Conservation (phyloP, 768 basidiomycete species). For the Cubamyces lactineus region DNA sequence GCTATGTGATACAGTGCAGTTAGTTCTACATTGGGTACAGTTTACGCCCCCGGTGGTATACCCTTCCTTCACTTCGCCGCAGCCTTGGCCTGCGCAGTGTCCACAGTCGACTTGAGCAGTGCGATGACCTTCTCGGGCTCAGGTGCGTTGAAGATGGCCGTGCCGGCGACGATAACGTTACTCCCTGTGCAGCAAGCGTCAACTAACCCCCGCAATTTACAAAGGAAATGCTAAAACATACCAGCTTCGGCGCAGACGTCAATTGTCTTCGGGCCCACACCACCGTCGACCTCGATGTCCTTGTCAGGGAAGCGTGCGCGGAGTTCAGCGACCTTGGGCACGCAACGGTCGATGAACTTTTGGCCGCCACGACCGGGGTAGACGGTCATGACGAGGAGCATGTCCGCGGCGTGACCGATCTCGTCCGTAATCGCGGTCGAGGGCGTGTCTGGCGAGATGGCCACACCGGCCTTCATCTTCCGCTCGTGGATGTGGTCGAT, state of each 20-base stretch:
- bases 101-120: constrained; percentile 68
- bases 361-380: constrained; percentile 96
- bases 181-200: constrained; percentile 58
- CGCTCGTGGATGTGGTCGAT: constrained; percentile 81
- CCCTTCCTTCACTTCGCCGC: constrained; percentile 26
- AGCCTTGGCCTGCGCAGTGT: constrained; percentile 61
- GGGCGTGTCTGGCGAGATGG: constrained; percentile 95
- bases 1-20: constrained; percentile 21
- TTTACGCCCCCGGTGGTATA: background rate
- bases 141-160: constrained; percentile 87
- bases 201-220: background rate
- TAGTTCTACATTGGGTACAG: constrained; percentile 17
- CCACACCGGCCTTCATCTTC: constrained; percentile 92
- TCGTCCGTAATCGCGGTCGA: constrained; percentile 86
- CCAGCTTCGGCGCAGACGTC: constrained; percentile 89
- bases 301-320: constrained; percentile 89
- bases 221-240: constrained; percentile 35
- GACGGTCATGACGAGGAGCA: constrained; percentile 99
- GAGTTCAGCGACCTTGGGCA: constrained; percentile 91
- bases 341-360: constrained; percentile 91
- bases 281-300: constrained; percentile 98
- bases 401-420: constrained; percentile 82
- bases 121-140: constrained; percentile 80
- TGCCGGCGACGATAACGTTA: constrained; percentile 98
- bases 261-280: constrained; percentile 91